Conservation (phyloP, 306 rosid genomes). For the Cucumis hystrix region DNA sequence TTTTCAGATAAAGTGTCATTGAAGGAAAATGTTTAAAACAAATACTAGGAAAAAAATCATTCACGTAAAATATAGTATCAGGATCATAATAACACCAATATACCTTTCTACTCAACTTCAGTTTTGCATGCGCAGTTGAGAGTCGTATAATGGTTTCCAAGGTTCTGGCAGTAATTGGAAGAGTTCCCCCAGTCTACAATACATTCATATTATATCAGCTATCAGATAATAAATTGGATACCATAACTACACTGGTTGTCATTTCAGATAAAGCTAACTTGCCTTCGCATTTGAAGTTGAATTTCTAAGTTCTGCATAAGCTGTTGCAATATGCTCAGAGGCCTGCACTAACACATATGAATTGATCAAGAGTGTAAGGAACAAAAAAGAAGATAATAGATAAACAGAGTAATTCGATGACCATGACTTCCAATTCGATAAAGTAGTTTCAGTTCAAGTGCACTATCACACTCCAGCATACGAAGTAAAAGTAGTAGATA, state of each 20-base stretch:
- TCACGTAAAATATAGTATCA: background rate
- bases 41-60: background rate
- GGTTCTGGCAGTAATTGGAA: slow-evolving; percentile 96
- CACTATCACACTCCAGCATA: background rate
- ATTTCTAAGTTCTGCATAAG: slow-evolving; percentile 93
- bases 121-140: slow-evolving; percentile 96
- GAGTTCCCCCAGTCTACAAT: slow-evolving; percentile 92
- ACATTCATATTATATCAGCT: slow-evolving; percentile 14
- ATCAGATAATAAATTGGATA: slow-evolving; percentile 4
- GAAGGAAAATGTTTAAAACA: background rate
- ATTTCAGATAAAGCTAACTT: slow-evolving; percentile 3
- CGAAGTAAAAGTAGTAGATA: background rate
- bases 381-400: slow-evolving; percentile 5
- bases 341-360: slow-evolving; percentile 40
- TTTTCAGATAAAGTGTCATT: slow-evolving; percentile 2
- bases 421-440: background rate
- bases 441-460: background rate
- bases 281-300: slow-evolving; percentile 72
- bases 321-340: slow-evolving; percentile 81
- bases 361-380: background rate
- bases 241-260: background rate
- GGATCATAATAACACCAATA: background rate
- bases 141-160: slow-evolving; percentile 94
- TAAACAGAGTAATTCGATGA: background rate
- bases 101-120: slow-evolving; percentile 83